Percentiles rank a stretch among this genome's conserved stretches.
These are phyloP conservation scores for Cunninghamia lanceolata DNA, from an alignment of 75 land plant genomes.

Conservation along the genomic window DNA sequence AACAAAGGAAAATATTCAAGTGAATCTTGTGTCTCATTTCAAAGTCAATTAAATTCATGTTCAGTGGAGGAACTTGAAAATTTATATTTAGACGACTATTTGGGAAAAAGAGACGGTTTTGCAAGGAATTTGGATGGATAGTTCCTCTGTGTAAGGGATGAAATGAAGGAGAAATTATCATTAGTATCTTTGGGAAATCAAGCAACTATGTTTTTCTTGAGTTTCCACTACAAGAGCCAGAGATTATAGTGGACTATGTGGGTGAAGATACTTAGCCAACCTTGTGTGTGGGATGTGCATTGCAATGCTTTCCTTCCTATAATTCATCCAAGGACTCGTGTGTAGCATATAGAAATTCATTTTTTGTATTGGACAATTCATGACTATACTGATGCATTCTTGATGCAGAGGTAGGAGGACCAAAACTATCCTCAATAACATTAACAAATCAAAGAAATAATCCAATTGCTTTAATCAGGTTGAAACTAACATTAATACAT, in stretches of 20 bases:
- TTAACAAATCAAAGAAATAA: too few species aligned
- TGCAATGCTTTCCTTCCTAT: constrained; percentile 56
- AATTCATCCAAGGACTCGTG: constrained; percentile 23
- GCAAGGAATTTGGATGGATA: neutral
- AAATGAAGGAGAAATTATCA: neutral
- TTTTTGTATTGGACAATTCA: constrained; percentile 84
- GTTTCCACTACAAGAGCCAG: constrained; percentile 66
- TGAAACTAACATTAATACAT: too few species aligned
- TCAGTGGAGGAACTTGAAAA: neutral
- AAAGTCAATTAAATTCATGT: constrained; percentile 3
- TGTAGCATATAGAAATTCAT: constrained; percentile 8
- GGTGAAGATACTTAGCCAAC: constrained; percentile 44
- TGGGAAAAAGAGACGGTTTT: neutral
- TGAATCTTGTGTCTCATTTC: neutral
- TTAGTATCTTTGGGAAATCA: neutral
- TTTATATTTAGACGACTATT: neutral
- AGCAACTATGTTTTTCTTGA: constrained; percentile 86
- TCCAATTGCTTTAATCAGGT: too few species aligned
- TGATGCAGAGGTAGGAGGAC: too few species aligned
- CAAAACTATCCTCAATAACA: too few species aligned
- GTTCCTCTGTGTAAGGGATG: neutral
- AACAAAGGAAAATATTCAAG: neutral
- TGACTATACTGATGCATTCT: constrained; percentile 94
- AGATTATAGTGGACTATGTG: constrained; percentile 31
- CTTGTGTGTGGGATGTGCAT: constrained; percentile 44